Percentiles rank a stretch among this genome's conserved stretches.
These are phyloP conservation scores for Allium fistulosum DNA, from an alignment of 106 monocot genomes.

Conservation along the genomic window DNA sequence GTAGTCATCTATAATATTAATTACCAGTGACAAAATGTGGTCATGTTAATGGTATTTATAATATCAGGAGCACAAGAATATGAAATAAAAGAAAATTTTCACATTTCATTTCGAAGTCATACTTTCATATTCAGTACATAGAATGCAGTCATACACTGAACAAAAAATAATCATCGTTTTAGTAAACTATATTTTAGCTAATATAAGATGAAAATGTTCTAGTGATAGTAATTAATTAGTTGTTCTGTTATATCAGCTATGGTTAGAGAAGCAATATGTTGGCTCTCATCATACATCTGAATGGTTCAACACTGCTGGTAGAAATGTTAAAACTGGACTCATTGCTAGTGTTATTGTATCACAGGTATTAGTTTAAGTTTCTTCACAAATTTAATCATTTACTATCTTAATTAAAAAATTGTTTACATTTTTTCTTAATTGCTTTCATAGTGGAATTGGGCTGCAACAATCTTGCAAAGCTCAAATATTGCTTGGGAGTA, in stretches of 20 bases:
- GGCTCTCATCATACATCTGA: constrained; percentile 93
- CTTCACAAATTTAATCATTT: background rate
- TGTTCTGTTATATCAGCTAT: constrained; percentile 37
- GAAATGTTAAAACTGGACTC: constrained; percentile 94
- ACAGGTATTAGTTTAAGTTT: constrained; percentile 35
- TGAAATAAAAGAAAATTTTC: too few species aligned
- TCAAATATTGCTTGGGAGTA: constrained; percentile 98
- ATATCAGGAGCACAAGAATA: too few species aligned
- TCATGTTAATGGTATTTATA: too few species aligned
- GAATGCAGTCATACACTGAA: too few species aligned
- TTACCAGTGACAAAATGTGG: too few species aligned
- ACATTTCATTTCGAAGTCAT: too few species aligned
- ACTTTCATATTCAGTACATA: too few species aligned
- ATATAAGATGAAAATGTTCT: too few species aligned
- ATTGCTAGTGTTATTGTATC: constrained; percentile 99
- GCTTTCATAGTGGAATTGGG: constrained; percentile 87
- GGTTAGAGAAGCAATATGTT: constrained; percentile 92
- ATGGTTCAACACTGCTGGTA: constrained; percentile 99
- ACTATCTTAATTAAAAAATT: background rate
- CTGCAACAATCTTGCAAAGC: constrained; percentile 95
- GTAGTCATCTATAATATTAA: too few species aligned
- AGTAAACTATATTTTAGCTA: too few species aligned
- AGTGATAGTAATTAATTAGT: too few species aligned
- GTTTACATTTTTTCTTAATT: background rate
- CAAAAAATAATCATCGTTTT: too few species aligned